phyloP scores from a whole-genome alignment of 192 early-diverging fungal genomes.

The Radiomyces spectabilis region DNA sequence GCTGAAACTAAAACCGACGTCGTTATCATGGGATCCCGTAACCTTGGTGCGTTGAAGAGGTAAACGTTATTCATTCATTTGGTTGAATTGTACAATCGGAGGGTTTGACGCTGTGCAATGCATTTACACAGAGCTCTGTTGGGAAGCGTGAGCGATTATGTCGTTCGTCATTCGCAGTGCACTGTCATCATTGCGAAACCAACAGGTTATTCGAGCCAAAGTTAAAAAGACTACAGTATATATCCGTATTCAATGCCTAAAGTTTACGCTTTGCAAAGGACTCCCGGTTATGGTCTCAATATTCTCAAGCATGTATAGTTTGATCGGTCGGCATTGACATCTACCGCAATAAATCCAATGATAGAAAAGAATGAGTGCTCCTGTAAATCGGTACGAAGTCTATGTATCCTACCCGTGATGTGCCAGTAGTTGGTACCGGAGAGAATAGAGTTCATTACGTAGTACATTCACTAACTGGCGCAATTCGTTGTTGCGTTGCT shows the following conservation, averaged over 20 bases:
- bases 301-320: background rate
- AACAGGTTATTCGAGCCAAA: too few species aligned
- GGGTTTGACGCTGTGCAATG: background rate
- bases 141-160: background rate
- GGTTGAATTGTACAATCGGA: background rate
- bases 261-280: too few species aligned
- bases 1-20: constrained; percentile 47
- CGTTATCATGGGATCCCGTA: constrained; percentile 55
- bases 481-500: constrained; percentile 22
- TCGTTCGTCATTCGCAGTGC: background rate
- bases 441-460: constrained; percentile 28
- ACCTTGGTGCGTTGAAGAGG: constrained; percentile 47
- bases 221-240: too few species aligned
- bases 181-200: constrained; percentile 1
- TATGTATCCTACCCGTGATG: constrained; percentile 5
- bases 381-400: background rate
- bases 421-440: constrained; percentile 6
- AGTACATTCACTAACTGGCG: constrained; percentile 21
- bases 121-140: background rate
- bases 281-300: too few species aligned
- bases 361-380: background rate
- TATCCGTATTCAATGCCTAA: too few species aligned
- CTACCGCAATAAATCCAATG: too few species aligned
- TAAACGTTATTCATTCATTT: background rate
- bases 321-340: background rate